Percentiles rank a stretch among this genome's conserved stretches.
These are phyloP conservation scores for Urochloa ruziziensis DNA, from an alignment of 176 grass and related monocot genomes.

Conservation along the genomic window DNA sequence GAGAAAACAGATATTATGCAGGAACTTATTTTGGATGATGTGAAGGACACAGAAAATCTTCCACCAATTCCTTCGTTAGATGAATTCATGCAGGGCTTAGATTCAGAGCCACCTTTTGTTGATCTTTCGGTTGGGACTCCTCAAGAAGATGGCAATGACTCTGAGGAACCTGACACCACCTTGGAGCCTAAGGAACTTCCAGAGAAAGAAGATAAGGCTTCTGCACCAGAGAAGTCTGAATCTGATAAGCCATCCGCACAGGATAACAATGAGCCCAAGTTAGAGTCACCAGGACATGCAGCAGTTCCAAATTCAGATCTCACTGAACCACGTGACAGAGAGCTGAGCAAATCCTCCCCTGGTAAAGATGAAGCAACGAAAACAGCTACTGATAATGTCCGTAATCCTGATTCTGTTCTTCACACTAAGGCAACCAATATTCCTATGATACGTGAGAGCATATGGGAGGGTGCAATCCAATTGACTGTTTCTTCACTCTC, in stretches of 20 bases:
- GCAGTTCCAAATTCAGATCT: constrained; percentile 14
- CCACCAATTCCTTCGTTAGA: constrained; percentile 80
- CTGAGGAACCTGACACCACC: constrained; percentile 34
- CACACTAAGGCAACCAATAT: not conserved
- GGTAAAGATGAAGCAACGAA: constrained; percentile 35
- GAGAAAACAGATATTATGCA: constrained; percentile 89
- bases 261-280: constrained; percentile 42
- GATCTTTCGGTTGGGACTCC: constrained; percentile 57
- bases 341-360: constrained; percentile 30
- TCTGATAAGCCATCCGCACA: constrained; percentile 39
- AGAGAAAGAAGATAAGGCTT: constrained; percentile 34
- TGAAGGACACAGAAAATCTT: constrained; percentile 70
- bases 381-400: constrained; percentile 34
- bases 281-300: constrained; percentile 34
- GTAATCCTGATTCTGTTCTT: constrained; percentile 38
- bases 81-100: constrained; percentile 94
- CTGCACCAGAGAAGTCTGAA: constrained; percentile 29
- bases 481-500: constrained; percentile 76
- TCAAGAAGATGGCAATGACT: constrained; percentile 39
- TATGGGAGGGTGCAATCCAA: constrained; percentile 98
- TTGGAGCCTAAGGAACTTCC: constrained; percentile 40
- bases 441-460: constrained; percentile 57
- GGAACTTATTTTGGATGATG: constrained; percentile 90
- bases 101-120: constrained; percentile 93
- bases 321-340: not conserved